A percentile compares a stretch with the other conserved stretches of the same genome.
phyloP scores from a whole-genome alignment of 805 yeast species.

The Cyberlindnera misumaiensis region DNA sequence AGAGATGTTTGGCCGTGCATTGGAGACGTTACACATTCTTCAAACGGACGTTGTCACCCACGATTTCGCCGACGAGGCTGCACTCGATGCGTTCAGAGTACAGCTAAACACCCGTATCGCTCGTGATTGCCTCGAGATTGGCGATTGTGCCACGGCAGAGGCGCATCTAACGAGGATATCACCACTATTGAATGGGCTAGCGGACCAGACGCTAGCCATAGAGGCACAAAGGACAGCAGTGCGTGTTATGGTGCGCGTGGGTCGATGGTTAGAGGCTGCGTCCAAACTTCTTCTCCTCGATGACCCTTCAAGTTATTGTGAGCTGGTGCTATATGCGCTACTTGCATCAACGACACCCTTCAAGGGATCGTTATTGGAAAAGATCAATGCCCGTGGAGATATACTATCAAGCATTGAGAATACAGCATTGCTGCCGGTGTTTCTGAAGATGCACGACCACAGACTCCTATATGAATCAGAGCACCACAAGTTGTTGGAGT shows the following conservation, averaged over 20 bases:
- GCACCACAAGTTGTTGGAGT: conserved; percentile 2
- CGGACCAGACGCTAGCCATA: neutral
- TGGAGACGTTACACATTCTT: conserved; percentile 7
- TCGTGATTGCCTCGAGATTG: conserved; percentile 6
- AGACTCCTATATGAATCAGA: conserved; percentile 15
- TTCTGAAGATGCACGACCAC: conserved; percentile 10
- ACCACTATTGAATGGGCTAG: conserved; percentile 5
- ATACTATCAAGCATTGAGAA: conserved; percentile 2
- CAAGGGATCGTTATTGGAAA: conserved; percentile 8
- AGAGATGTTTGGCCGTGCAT: conserved; percentile 2
- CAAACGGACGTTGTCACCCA: conserved; percentile 13
- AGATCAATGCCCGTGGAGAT: conserved; percentile 5
- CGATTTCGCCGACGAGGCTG: conserved; percentile 10
- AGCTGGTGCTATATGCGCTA: conserved; percentile 10
- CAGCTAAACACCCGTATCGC: conserved; percentile 16
- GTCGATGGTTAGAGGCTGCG: conserved; percentile 19
- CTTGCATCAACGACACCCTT: conserved; percentile 10
- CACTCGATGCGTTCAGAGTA: conserved; percentile 11
- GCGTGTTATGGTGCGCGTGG: conserved; percentile 14
- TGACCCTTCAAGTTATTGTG: conserved; percentile 7
- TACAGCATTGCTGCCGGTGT: conserved; percentile 9
- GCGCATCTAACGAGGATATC: conserved; percentile 17
- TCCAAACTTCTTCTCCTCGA: conserved; percentile 11
- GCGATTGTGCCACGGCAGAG: conserved; percentile 17
- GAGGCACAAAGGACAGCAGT: conserved; percentile 9